phyloP scores from a whole-genome alignment of 176 grass and related monocot species.

The Alloteropsis semialata region DNA sequence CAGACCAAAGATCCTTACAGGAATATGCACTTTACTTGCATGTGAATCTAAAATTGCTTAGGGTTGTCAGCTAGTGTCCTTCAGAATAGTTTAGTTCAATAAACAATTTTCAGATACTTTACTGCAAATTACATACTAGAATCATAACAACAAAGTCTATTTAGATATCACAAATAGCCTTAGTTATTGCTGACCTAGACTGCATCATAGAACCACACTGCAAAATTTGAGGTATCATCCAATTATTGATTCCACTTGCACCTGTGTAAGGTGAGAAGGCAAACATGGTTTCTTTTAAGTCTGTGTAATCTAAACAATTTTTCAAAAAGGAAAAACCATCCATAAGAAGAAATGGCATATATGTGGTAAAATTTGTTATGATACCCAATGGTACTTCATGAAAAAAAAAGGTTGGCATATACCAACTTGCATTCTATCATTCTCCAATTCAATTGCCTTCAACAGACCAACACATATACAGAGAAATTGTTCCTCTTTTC shows the following conservation, averaged over 20 bases:
- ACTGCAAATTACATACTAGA: neutral
- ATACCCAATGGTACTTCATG: no score
- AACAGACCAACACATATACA: neutral
- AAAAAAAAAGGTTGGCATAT: neutral
- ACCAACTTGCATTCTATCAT: neutral
- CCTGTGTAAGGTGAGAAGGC: neutral
- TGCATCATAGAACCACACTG: neutral
- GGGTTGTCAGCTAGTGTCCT: neutral
- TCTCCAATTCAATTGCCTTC: neutral
- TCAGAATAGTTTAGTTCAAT: neutral
- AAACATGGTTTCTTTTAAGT: neutral
- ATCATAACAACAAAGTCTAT: neutral
- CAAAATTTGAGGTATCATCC: neutral
- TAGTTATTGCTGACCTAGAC: neutral
- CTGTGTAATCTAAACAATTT: neutral
- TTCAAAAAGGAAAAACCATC: neutral
- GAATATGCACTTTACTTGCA: no score
- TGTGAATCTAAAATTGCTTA: neutral
- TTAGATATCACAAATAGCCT: neutral
- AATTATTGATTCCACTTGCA: neutral
- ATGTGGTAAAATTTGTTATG: neutral
- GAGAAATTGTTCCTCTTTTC: no score
- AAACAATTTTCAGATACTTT: neutral
- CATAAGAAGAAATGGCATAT: neutral
- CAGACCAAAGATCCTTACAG: no score